Evolutionary conservation across 192 early-diverging fungal species (phyloP).

Genomic region (Pilobolus umbonatus): DNA sequence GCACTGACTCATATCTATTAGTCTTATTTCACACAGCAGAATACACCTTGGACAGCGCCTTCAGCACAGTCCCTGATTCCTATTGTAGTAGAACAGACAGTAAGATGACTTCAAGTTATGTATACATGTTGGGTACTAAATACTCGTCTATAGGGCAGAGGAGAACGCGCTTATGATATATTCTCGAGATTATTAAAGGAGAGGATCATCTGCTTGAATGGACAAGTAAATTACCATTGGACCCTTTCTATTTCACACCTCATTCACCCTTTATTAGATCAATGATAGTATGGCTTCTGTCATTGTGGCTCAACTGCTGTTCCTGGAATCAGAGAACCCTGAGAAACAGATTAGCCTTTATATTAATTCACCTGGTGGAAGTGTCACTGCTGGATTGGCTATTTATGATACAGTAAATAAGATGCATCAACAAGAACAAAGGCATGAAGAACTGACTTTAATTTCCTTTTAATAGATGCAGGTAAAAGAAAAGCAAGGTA

Average conservation of each 20-base stretch:
- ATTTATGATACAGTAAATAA: slow-evolving; percentile 80
- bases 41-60: no score
- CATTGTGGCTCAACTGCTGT: slow-evolving; percentile 92
- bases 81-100: slow-evolving; percentile 64
- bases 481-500: slow-evolving; percentile 2
- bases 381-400: slow-evolving; percentile 92
- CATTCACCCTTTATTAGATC: slow-evolving; percentile 38
- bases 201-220: slow-evolving; percentile 95
- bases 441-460: slow-evolving; percentile 11
- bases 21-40: no score
- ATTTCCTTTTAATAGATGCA: slow-evolving; percentile 18
- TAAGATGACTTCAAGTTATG: slow-evolving; percentile 18
- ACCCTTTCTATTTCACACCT: not conserved
- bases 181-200: slow-evolving; percentile 96
- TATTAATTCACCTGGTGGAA: slow-evolving; percentile 97
- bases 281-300: slow-evolving; percentile 81
- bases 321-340: slow-evolving; percentile 91
- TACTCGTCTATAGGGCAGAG: slow-evolving; percentile 50
- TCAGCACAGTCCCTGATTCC: slow-evolving; percentile 46
- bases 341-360: slow-evolving; percentile 93
- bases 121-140: not conserved
- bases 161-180: slow-evolving; percentile 96
- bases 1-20: no score
- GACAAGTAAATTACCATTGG: slow-evolving; percentile 49
- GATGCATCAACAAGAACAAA: slow-evolving; percentile 30